These are phyloP conservation scores for Rhamnella rubrinervis DNA, from an alignment of 331 rosid genomes.

Conservation along the genomic window DNA sequence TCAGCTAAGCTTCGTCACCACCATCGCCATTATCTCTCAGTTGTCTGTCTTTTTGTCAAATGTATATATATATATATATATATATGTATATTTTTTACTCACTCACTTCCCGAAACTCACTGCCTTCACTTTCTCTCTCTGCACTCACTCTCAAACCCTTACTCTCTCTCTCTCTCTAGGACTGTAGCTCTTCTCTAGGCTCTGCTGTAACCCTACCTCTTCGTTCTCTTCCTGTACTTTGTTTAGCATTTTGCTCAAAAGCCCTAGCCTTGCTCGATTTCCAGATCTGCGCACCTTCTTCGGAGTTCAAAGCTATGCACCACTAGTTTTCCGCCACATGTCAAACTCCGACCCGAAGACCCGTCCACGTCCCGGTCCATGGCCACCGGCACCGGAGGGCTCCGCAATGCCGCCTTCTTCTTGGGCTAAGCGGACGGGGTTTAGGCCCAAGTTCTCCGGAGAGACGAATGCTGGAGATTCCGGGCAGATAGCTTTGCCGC, in stretches of 20 bases:
- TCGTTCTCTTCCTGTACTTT: too few relatives aligned
- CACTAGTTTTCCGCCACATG: slow-evolving; percentile 38
- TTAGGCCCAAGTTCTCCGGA: slow-evolving; percentile 90
- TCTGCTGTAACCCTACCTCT: too few relatives aligned
- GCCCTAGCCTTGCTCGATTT: too few relatives aligned
- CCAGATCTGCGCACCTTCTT: slow-evolving; percentile 52
- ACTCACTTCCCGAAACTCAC: too few relatives aligned
- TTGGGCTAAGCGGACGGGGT: slow-evolving; percentile 93
- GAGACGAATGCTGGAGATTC: slow-evolving; percentile 77
- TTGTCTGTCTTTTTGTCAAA: too few relatives aligned
- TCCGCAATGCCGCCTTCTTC: slow-evolving; percentile 84
- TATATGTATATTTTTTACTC: too few relatives aligned
- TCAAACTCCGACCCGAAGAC: slow-evolving; percentile 59
- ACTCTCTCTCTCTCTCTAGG: too few relatives aligned
- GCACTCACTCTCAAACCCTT: too few relatives aligned
- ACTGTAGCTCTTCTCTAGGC: too few relatives aligned
- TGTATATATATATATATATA: too few relatives aligned
- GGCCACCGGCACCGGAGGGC: slow-evolving; percentile 65
- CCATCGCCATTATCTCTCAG: slow-evolving; percentile 17
- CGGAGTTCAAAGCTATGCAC: slow-evolving; percentile 27
- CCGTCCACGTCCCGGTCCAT: slow-evolving; percentile 67
- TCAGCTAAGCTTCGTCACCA: not conserved
- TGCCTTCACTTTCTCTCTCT: too few relatives aligned
- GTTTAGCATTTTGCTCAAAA: too few relatives aligned
- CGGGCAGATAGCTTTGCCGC: slow-evolving; percentile 50